Base-by-base conservation (phyloP, 768 basidiomycete species). In the Hygrophorus pudorinus region DNA sequence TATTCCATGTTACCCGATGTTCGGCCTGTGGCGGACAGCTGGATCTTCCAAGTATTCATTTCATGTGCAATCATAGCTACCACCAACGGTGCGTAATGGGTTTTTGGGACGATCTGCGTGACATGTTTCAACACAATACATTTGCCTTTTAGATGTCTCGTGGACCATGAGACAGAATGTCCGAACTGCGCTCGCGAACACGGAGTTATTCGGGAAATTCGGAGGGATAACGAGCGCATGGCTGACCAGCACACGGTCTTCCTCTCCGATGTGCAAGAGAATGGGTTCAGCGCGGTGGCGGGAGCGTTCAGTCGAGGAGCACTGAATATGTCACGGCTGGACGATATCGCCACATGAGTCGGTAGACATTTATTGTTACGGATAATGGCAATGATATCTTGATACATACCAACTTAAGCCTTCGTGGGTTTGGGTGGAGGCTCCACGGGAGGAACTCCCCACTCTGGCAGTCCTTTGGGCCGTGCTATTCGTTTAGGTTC, bases 51-150 rank as follows among this genome's bases (percentile, higher is more conserved):
- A 85, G 79, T 51, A 73, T 98, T 5, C 93, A 98, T 61, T 98
- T 97, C 57, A 96, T 98, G 94, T 99, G 94, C 63, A 81, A 84
- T 55, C 96, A 98, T 59, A 91, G 88, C 48, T 98, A 89, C 66
- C 96, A 99, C 59, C 90, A 94, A 58, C 73, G 92, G 89, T 88
- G 64, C 58, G 62, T 46, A 2, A 14, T 39, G 28, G 2, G 38
- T 43, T 42, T 28, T 29, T 16, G 31, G 14, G 28, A 3, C 24
- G 24, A n/a, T n/a, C n/a, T 29, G 24, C 41, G 16, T 33, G 28
- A 2, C 10, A 21, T 21, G 21, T 31, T 37, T 33, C 27, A 11
- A 28, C 20, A 16, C 28, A 29, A 4, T 37, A 29, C 29, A 21
- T 45, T 14, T 5, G 17, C 47, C 41, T 24, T 41, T 18, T 49